phyloP scores from a whole-genome alignment of 371 early-diverging fungal species.

The Actinomortierella ambigua region DNA sequence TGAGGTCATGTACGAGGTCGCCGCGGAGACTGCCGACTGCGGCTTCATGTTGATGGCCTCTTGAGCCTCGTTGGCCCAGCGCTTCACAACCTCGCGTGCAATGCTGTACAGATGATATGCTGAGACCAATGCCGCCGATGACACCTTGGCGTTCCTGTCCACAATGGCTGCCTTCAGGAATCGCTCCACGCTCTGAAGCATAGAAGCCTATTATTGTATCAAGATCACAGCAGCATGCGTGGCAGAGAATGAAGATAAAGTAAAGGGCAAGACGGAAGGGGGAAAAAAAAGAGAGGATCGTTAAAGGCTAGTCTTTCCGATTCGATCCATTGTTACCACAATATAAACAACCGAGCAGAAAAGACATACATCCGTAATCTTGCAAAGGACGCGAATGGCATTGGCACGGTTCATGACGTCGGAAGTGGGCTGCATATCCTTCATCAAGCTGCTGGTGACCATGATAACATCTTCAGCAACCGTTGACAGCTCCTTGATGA shows the following conservation, averaged over 20 bases:
- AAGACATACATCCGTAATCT: conserved; percentile 88
- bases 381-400: conserved; percentile 94
- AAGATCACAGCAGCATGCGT: background rate
- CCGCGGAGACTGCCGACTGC: conserved; percentile 52
- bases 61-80: conserved; percentile 57
- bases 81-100: conserved; percentile 58
- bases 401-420: conserved; percentile 92
- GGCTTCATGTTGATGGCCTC: conserved; percentile 75
- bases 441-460: conserved; percentile 94
- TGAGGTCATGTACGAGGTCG: conserved; percentile 60
- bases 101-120: conserved; percentile 84
- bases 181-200: conserved; percentile 95
- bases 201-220: conserved; percentile 69
- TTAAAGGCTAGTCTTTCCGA: background rate
- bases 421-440: conserved; percentile 95
- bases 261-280: background rate
- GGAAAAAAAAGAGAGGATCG: background rate
- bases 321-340: background rate
- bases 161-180: conserved; percentile 97
- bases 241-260: background rate
- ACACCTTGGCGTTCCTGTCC: conserved; percentile 90
- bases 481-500: conserved; percentile 94
- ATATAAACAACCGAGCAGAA: background rate
- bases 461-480: conserved; percentile 97
- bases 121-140: conserved; percentile 94